Evolutionary conservation across 192 early-diverging fungal species (phyloP), one percentile per base, ranked within the genome.

Genomic region (Linderina pennispora): DNA sequence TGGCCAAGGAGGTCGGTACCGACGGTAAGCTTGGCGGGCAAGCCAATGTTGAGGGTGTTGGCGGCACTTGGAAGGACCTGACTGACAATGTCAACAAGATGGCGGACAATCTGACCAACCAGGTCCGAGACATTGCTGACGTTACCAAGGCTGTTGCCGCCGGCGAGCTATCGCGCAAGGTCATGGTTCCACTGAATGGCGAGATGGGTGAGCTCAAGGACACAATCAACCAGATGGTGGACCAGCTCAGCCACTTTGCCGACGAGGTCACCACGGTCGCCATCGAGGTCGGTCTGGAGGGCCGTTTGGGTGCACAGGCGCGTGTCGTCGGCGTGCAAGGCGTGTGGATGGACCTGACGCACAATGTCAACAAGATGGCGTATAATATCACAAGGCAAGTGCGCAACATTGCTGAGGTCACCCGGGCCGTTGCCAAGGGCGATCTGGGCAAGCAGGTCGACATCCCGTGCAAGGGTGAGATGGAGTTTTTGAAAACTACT

Each of bases 11-110:
- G 40, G 80, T 81, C 4, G 85, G 80, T 5, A 76, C 80, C 22
- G 81, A 87, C 54, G 86, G 88, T 7, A 77, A 80, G 23, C 69
- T 90, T 2, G 88, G 86, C 43, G 81, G 81, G 0, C 84, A 88
- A 53, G 75, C 75, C 15, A 15, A 43, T n/a, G 58, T 58, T 0
- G 16, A 23, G 2, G 65, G 64, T 40, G 68, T 79, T 40, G 45
- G 63, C 8, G 81, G 81, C 17, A 76, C 65, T 3, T 83, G 81
- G 81, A 75, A 64, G 43, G 67, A 76, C 43, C 50, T 83, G 25
- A 80, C 69, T 0, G 73, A 74, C 34, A 79, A 74, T 43, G 70
- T 82, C 20, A 82, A 82, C 50, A 62, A 65, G 14, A 82, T 82
- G 80, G 77, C 80, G 4, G 71, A 70, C 34, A 82, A 79, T 41